Evolutionary conservation across 345 rosid genomes (phyloP).

Genomic region (Camelina neglecta): DNA sequence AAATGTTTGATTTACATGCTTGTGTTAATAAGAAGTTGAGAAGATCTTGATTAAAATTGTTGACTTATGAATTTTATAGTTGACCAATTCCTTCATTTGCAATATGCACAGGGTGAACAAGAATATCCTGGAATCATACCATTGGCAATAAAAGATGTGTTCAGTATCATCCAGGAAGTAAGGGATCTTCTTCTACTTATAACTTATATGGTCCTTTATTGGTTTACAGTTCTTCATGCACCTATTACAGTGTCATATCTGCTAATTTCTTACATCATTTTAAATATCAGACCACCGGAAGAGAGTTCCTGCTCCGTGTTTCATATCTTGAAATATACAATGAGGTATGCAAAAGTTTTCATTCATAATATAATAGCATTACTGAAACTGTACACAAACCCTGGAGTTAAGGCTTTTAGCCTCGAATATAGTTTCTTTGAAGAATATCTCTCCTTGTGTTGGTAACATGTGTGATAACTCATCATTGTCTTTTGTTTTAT

Average conservation of each 20-base stretch:
- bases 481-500: slow-evolving; percentile 4
- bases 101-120: slow-evolving; percentile 73
- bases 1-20: slow-evolving; percentile 23
- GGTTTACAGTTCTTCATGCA: slow-evolving; percentile 27
- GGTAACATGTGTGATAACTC: slow-evolving; percentile 21
- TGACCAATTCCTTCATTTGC: slow-evolving; percentile 14
- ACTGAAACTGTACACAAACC: neutral
- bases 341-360: slow-evolving; percentile 50
- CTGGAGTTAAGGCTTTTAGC: slow-evolving; percentile 7
- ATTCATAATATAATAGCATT: slow-evolving; percentile 12
- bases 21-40: neutral
- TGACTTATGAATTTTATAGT: slow-evolving; percentile 7
- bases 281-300: slow-evolving; percentile 65
- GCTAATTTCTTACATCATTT: slow-evolving; percentile 28
- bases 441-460: slow-evolving; percentile 13
- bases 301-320: slow-evolving; percentile 89
- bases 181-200: slow-evolving; percentile 13
- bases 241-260: neutral
- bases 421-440: neutral
- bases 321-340: slow-evolving; percentile 89
- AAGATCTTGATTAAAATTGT: neutral
- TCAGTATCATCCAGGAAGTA: slow-evolving; percentile 90
- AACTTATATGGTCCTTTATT: slow-evolving; percentile 2
- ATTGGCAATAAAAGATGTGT: slow-evolving; percentile 82
- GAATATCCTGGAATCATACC: slow-evolving; percentile 89